These are phyloP conservation scores for Trichomonascaceae sp. DNA, from an alignment of 1,139 yeast genomes.

Conservation along the genomic window DNA sequence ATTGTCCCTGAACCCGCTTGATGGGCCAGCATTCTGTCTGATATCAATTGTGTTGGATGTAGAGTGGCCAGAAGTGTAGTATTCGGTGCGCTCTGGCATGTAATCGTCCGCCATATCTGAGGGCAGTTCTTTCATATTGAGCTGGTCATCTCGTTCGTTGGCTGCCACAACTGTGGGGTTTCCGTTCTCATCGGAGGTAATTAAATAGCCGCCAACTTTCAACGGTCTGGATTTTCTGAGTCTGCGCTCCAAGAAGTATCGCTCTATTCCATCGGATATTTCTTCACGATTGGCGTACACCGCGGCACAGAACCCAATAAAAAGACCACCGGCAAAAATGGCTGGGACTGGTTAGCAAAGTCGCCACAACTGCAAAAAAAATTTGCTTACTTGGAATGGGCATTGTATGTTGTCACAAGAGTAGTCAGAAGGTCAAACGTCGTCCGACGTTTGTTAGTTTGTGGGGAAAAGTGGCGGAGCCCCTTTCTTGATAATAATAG, in stretches of 20 bases:
- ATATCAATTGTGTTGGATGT: constrained; percentile 2
- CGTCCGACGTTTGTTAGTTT: too few species aligned
- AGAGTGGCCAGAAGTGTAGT: constrained; percentile 13
- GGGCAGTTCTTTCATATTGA: background rate
- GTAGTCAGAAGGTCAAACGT: too few species aligned
- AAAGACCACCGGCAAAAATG: constrained; percentile 15
- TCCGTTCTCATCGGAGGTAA: background rate
- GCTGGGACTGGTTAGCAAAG: constrained; percentile 12
- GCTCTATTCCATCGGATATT: constrained; percentile 10
- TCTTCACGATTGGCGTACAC: constrained; percentile 17
- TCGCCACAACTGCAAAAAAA: too few species aligned
- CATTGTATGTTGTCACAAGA: too few species aligned
- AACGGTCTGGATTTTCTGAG: constrained; percentile 1
- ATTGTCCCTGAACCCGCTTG: background rate
- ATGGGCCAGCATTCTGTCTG: background rate
- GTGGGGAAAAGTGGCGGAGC: too few species aligned
- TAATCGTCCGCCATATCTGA: background rate
- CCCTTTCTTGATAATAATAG: too few species aligned
- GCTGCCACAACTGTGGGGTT: background rate
- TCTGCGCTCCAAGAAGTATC: constrained; percentile 12
- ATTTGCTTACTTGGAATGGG: too few species aligned
- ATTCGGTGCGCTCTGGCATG: constrained; percentile 2
- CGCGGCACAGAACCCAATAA: constrained; percentile 17
- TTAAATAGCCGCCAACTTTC: background rate
- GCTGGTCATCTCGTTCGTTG: background rate